Percentiles rank a stretch among this genome's conserved stretches.
Evolutionary conservation across 805 yeast species (phyloP).

Genomic region (Saturnispora serradocipensis): DNA sequence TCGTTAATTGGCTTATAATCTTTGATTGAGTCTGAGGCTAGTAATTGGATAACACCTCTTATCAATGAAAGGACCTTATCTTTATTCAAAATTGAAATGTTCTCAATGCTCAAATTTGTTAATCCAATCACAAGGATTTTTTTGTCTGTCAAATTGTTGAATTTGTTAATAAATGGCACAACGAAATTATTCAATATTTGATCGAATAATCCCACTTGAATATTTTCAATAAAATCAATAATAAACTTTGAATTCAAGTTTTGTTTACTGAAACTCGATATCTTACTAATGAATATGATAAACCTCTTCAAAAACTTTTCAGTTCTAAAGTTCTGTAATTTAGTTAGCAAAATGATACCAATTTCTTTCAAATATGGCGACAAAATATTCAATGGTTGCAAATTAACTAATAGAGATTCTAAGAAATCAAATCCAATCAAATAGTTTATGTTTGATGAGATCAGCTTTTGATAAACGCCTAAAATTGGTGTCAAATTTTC

Average conservation of each 20-base stretch:
- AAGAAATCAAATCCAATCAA: conserved; percentile 76
- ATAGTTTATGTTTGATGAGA: conserved; percentile 79
- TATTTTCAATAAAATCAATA: conserved; percentile 58
- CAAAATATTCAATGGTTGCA: conserved; percentile 40
- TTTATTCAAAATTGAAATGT: conserved; percentile 32
- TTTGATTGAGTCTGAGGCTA: conserved; percentile 27
- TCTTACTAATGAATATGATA: conserved; percentile 45
- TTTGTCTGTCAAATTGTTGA: conserved; percentile 34
- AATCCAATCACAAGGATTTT: conserved; percentile 42
- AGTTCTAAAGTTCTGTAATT: conserved; percentile 74
- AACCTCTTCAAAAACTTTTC: conserved; percentile 71
- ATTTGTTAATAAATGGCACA: conserved; percentile 38
- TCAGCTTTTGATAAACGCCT: conserved; percentile 93
- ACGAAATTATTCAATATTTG: conserved; percentile 42
- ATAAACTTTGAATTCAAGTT: conserved; percentile 36
- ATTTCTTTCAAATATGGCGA: conserved; percentile 57
- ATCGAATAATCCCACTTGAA: conserved; percentile 52
- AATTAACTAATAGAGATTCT: conserved; percentile 51
- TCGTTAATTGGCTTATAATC: conserved; percentile 29
- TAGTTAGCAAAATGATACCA: conserved; percentile 64
- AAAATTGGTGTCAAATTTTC: conserved; percentile 62
- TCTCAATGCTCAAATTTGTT: conserved; percentile 33
- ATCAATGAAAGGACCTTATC: conserved; percentile 35
- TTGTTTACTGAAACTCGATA: conserved; percentile 23
- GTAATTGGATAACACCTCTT: conserved; percentile 31